Conservation (phyloP, 352 stramenopile species). For the Phytophthora colocasiae region DNA sequence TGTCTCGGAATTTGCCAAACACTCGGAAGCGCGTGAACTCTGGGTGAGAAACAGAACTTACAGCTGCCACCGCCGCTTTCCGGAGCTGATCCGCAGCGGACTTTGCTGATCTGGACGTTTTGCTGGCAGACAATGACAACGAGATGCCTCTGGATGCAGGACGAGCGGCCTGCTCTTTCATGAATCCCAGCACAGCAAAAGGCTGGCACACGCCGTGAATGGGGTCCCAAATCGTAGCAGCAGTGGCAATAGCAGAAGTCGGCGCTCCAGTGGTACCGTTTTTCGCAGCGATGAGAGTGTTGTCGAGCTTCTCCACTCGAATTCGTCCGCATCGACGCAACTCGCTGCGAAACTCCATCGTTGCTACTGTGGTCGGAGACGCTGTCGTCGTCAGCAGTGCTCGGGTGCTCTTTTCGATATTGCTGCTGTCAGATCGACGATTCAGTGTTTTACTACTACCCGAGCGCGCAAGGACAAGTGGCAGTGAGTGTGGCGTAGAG, state of each 20-base stretch:
- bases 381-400: constrained; percentile 15
- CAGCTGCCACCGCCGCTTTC: constrained; percentile 19
- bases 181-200: constrained; percentile 74
- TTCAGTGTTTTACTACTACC: constrained; percentile 16
- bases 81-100: constrained; percentile 32
- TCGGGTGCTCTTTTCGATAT: constrained; percentile 7
- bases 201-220: constrained; percentile 80
- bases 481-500: background rate
- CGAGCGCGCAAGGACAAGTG: constrained; percentile 2
- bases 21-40: constrained; percentile 70
- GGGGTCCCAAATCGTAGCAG: constrained; percentile 70
- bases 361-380: constrained; percentile 22
- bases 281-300: constrained; percentile 23
- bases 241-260: background rate
- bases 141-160: constrained; percentile 16
- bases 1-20: constrained; percentile 74
- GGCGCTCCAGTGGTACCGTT: constrained; percentile 16
- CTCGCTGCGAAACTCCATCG: constrained; percentile 25
- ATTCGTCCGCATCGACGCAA: constrained; percentile 36
- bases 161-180: constrained; percentile 42
- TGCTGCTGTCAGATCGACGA: constrained; percentile 3
- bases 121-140: constrained; percentile 22
- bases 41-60: background rate
- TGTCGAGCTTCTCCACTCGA: constrained; percentile 44
- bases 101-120: constrained; percentile 31